Evolutionary conservation across 2,329 filamentous ascomycete genomes (phyloP).

Genomic region (Penicillium sp.): DNA sequence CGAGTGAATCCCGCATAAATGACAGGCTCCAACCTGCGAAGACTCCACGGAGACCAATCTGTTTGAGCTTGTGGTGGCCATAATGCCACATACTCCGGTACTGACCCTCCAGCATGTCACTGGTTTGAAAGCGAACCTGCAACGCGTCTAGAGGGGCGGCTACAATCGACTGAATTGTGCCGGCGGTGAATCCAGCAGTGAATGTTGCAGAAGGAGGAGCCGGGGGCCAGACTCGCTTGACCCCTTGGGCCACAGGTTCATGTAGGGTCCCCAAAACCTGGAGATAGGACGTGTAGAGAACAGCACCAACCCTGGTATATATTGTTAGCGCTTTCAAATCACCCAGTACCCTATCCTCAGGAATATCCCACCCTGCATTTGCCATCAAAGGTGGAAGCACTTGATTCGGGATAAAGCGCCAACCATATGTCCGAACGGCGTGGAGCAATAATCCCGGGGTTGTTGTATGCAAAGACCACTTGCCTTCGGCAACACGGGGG

Average conservation of each 20-base stretch:
- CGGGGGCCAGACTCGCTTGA: conserved; percentile 60
- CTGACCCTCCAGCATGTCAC: conserved; percentile 57
- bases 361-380: conserved; percentile 52
- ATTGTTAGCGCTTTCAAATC: background rate
- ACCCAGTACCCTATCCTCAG: background rate
- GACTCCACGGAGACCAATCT: conserved; percentile 60
- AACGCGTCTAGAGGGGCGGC: conserved; percentile 64
- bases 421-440: conserved; percentile 60
- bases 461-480: conserved; percentile 60
- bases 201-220: conserved; percentile 54
- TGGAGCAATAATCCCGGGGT: conserved; percentile 61
- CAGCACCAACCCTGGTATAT: conserved; percentile 53
- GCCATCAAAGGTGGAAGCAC: conserved; percentile 62
- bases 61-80: conserved; percentile 54
- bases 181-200: conserved; percentile 58
- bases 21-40: conserved; percentile 62
- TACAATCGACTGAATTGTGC: conserved; percentile 58
- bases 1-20: conserved; percentile 59
- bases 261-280: conserved; percentile 58
- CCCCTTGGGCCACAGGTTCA: conserved; percentile 55
- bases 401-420: conserved; percentile 63
- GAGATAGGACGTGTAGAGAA: conserved; percentile 63
- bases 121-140: conserved; percentile 59
- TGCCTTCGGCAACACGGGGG: conserved; percentile 46
- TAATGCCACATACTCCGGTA: conserved; percentile 65